Evolutionary conservation across 805 yeast genomes (phyloP).

Genomic region (Komagataella pseudopastoris): DNA sequence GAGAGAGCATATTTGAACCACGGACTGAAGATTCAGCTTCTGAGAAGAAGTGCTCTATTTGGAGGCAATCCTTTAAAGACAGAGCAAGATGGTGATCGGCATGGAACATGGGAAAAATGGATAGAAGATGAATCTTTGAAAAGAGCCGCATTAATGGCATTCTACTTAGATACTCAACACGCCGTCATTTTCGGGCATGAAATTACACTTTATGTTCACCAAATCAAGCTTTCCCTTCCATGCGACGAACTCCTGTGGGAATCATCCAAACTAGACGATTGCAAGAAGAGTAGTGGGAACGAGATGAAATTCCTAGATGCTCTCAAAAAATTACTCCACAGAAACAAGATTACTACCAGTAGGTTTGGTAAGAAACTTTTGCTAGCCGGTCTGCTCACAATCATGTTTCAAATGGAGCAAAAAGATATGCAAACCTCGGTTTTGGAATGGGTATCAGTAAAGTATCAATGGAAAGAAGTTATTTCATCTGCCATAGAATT

Average conservation of each 20-base stretch:
- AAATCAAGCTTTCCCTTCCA: conserved; percentile 41
- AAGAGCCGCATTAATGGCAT: conserved; percentile 62
- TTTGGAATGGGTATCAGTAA: conserved; percentile 21
- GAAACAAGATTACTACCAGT: conserved; percentile 25
- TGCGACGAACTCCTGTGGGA: conserved; percentile 15
- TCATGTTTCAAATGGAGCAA: conserved; percentile 47
- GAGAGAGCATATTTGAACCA: conserved; percentile 39
- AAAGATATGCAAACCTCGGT: conserved; percentile 36
- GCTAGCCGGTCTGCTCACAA: conserved; percentile 46
- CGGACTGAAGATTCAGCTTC: conserved; percentile 35
- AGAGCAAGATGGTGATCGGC: conserved; percentile 13
- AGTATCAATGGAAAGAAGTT: conserved; percentile 47
- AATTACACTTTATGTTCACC: conserved; percentile 32
- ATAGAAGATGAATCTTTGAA: conserved; percentile 64
- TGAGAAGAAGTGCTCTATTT: conserved; percentile 31
- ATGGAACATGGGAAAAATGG: conserved; percentile 38
- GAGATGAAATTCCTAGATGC: conserved; percentile 14
- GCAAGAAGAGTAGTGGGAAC: background rate
- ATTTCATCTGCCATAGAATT: conserved; percentile 50
- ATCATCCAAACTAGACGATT: background rate
- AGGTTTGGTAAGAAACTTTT: conserved; percentile 50
- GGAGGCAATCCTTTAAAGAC: conserved; percentile 26
- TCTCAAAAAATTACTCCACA: conserved; percentile 24
- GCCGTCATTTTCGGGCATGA: conserved; percentile 65
- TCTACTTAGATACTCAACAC: conserved; percentile 60